Base-by-base conservation (phyloP, 1,284 basidiomycete genomes). In the Trichosporon inkin region DNA sequence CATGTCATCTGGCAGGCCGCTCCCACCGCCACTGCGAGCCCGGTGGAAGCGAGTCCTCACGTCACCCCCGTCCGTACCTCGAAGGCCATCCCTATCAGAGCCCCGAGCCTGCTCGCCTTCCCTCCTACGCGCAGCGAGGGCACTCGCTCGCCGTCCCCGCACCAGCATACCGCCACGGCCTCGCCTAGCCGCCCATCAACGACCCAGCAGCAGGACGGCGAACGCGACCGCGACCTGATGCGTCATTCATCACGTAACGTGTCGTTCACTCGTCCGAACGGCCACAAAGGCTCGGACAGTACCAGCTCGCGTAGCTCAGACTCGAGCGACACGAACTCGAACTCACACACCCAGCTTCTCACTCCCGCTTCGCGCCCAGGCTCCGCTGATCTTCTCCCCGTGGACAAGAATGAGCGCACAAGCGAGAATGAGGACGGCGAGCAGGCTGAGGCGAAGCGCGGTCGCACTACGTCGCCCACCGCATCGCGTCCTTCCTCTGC, bases 71-170 rank as follows among this genome's bases (percentile, higher is more conserved):
- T 67, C n/a, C 70, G 72, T 37, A 60, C 67, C 17, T 72, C 73
- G 13, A 68, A 73, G 44, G 75, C 77, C 1, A 74, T 76, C 55
- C 71, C 74, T 1, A 76, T 77, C 61, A 69, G 74, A 11, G 77
- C 77, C 1, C 77, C 77, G 19, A 62, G 70, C 6, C 66, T 77
- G 39, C 70, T 71, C 34, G 67, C 70, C 20, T 71, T 77, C 55
- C 71, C 76, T 1, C 67, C 75, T 16, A 73, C 74, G 2, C 72
- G 75, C 2, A 66, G 68, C 41, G 61, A 51, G 39, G 53, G 39
- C 10, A 19, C 61, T 7, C 56, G 60, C 41, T 41, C 55, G 4
- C 53, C 62, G 6, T 66, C 67, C 14, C 67, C 68, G 22, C 37
- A 36, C 13, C 67, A 71, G 49, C 62, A 69, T 6, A 69, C 74